Conservation (phyloP, 352 stramenopile species). For the Phytophthora ohioensis region DNA sequence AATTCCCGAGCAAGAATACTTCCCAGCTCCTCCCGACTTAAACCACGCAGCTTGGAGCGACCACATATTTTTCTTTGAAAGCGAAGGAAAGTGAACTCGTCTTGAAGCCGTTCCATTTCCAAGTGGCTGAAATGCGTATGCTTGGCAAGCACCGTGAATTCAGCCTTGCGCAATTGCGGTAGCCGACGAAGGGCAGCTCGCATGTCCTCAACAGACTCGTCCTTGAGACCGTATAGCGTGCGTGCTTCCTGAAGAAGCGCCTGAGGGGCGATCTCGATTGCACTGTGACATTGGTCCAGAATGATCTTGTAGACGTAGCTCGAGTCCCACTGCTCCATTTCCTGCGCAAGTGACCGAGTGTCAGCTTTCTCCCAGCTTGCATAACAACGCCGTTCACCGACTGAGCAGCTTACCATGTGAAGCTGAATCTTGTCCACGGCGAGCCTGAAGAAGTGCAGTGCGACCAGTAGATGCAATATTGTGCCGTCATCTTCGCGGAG, state of each 20-base stretch:
- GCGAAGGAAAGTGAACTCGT: conserved; percentile 76
- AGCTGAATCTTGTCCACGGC: conserved; percentile 50
- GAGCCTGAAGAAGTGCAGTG: conserved; percentile 62
- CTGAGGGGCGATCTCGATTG: conserved; percentile 37
- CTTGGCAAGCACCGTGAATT: conserved; percentile 58
- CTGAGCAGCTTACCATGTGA: conserved; percentile 42
- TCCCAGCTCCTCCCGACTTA: conserved; percentile 63
- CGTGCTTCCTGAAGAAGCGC: conserved; percentile 50
- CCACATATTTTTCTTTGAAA: conserved; percentile 54
- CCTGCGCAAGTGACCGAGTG: conserved; percentile 29
- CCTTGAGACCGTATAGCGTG: conserved; percentile 60
- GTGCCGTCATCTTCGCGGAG: conserved; percentile 55
- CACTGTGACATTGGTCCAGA: conserved; percentile 46
- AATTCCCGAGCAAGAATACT: conserved; percentile 63
- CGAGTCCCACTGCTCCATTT: conserved; percentile 66
- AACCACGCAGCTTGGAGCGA: conserved; percentile 54
- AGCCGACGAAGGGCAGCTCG: conserved; percentile 55
- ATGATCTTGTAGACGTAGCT: conserved; percentile 81
- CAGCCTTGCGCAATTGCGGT: conserved; percentile 57
- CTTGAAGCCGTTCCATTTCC: conserved; percentile 66
- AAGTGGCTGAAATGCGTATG: conserved; percentile 59
- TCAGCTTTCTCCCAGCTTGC: background rate
- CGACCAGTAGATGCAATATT: conserved; percentile 71
- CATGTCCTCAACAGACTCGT: conserved; percentile 72
- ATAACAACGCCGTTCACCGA: background rate